Conservation (phyloP, 2,329 filamentous ascomycete species). For the Westerdykella aurantiaca region DNA sequence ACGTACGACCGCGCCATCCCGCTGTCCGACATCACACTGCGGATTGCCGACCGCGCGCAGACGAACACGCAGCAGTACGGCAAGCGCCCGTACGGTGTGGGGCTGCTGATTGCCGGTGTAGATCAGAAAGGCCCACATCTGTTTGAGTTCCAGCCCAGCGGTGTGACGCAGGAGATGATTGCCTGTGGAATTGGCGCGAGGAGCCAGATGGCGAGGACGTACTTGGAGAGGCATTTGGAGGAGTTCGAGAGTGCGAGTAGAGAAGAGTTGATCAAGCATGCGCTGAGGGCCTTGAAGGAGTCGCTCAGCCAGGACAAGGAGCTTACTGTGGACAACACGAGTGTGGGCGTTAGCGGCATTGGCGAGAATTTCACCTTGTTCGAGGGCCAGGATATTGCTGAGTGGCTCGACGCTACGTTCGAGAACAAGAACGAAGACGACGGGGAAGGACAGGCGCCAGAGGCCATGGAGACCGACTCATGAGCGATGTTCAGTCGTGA, state of each 20-base stretch:
- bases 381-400: constrained; percentile 80
- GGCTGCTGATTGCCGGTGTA: constrained; percentile 84
- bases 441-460: constrained; percentile 27
- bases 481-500: constrained; percentile 8
- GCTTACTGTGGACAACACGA: constrained; percentile 94
- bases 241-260: constrained; percentile 68
- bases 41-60: constrained; percentile 95
- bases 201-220: constrained; percentile 96
- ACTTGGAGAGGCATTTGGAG: constrained; percentile 87
- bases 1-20: constrained; percentile 94
- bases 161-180: constrained; percentile 94
- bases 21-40: constrained; percentile 77
- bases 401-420: constrained; percentile 70
- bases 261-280: constrained; percentile 87
- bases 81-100: constrained; percentile 92
- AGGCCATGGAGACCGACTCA: constrained; percentile 54
- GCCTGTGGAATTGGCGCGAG: constrained; percentile 94
- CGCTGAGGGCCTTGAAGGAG: constrained; percentile 86
- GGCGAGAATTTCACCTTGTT: constrained; percentile 82
- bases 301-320: constrained; percentile 95
- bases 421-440: constrained; percentile 39
- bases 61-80: constrained; percentile 97
- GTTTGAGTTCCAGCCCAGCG: constrained; percentile 95
- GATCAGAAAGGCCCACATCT: constrained; percentile 92
- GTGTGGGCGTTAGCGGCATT: constrained; percentile 74